phyloP scores from a whole-genome alignment of 306 rosid species.

The Vachellia pachyceras region DNA sequence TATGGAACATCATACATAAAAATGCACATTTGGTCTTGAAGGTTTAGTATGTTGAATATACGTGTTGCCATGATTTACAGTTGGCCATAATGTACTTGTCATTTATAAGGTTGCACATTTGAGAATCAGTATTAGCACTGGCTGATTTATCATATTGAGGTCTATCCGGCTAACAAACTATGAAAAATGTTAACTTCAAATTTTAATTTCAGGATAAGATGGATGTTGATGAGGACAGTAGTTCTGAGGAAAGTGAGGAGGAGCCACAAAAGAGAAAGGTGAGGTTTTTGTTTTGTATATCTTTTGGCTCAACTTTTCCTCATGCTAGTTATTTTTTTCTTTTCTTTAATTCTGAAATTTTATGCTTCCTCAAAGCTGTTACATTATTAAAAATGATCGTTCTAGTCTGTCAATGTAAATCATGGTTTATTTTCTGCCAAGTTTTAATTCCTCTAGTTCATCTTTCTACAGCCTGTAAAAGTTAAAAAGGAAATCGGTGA shows the following conservation, averaged over 20 bases:
- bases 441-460: neutral
- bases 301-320: neutral
- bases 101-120: neutral
- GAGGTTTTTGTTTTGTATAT: slow-evolving; percentile 39
- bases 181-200: too few species aligned
- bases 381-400: slow-evolving; percentile 35
- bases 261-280: slow-evolving; percentile 55
- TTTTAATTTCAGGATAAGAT: slow-evolving; percentile 45
- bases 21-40: neutral
- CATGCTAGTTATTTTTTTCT: neutral
- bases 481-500: neutral
- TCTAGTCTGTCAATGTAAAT: slow-evolving; percentile 11
- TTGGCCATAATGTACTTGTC: neutral
- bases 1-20: neutral
- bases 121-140: neutral
- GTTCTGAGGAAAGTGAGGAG: slow-evolving; percentile 58
- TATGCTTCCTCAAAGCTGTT: slow-evolving; percentile 34
- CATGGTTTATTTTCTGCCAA: neutral
- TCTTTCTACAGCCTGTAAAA: neutral
- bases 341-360: neutral
- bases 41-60: neutral
- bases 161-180: neutral
- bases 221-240: slow-evolving; percentile 53
- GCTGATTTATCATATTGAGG: neutral
- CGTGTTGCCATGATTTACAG: neutral